phyloP scores from a whole-genome alignment of 2,329 filamentous ascomycete species.

The Botrytis paeoniae region DNA sequence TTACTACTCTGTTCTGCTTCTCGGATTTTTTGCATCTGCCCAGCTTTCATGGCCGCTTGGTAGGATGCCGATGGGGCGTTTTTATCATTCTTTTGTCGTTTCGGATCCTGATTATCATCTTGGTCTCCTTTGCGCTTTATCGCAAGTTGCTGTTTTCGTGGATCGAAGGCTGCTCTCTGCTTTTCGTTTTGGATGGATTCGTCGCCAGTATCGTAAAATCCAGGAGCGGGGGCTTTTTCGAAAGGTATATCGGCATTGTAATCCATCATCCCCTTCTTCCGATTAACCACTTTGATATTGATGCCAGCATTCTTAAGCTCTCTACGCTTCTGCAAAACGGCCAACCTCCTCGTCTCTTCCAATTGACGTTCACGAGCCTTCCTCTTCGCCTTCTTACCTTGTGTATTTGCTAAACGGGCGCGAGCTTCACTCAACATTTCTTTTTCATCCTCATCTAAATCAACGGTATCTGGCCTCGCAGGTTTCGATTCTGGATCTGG shows the following conservation, averaged over 20 bases:
- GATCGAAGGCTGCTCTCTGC: slow-evolving; percentile 82
- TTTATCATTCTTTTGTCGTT: slow-evolving; percentile 87
- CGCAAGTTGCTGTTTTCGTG: slow-evolving; percentile 82
- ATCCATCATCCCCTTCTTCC: slow-evolving; percentile 97
- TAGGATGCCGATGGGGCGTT: slow-evolving; percentile 72
- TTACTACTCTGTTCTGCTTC: slow-evolving; percentile 98
- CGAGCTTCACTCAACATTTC: slow-evolving; percentile 98
- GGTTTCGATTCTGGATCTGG: slow-evolving; percentile 97
- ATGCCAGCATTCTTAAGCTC: slow-evolving; percentile 98
- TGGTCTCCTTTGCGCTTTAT: slow-evolving; percentile 92
- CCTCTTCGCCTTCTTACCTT: slow-evolving; percentile 97
- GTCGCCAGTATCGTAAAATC: slow-evolving; percentile 91
- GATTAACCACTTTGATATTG: slow-evolving; percentile 90
- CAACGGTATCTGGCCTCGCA: slow-evolving; percentile 91
- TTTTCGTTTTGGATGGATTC: slow-evolving; percentile 79
- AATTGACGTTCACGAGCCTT: slow-evolving; percentile 95
- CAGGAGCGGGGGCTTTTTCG: slow-evolving; percentile 82
- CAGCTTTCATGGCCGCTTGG: slow-evolving; percentile 87
- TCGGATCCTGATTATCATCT: slow-evolving; percentile 75
- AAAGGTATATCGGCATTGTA: slow-evolving; percentile 99
- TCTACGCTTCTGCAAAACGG: slow-evolving; percentile 87
- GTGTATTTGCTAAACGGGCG: slow-evolving; percentile 92
- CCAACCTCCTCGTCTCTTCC: slow-evolving; percentile 87
- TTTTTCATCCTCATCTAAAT: slow-evolving; percentile 98
- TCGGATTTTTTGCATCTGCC: slow-evolving; percentile 88